Base-by-base conservation (phyloP, 1,284 basidiomycete species). In the Fomitopsis betulina region DNA sequence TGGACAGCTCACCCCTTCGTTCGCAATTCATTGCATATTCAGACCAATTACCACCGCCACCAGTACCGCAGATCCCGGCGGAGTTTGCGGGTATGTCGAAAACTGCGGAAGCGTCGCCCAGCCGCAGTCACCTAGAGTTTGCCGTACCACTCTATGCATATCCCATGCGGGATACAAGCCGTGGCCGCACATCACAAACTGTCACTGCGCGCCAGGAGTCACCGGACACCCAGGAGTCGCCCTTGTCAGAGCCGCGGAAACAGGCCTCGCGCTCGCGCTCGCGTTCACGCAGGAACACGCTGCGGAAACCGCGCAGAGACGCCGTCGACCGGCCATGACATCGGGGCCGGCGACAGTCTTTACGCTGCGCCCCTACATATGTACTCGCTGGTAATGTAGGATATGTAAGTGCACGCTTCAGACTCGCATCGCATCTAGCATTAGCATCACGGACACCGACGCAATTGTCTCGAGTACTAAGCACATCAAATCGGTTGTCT, bases 301-400 rank as follows among this genome's bases (percentile, higher is more conserved):
- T 55, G 40, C 53, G 40, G 17, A 55, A 55, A 45, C 42, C 53
- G 49, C 49, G 49, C 30, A 33, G 23, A 19, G 49, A 51, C 32
- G 21, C 35, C 13, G 49, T 51, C 13, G 49, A 51, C 10, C 49
- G 32, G n/a, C 33, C 49, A 8, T 51, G 49, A 51, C n/a, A 5
- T 19, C 4, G 35, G 35, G 35, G 35, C 35, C 8, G 35, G 35
- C 13, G 13, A 2, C 13, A 12, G 35, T 15, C 35, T 9, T 3
- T 37, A 3, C 8, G 35, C 35, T 43, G 40, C 40, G 23, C 19
- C 23, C n/a, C 23, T 19, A 17, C n/a, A 9, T 43, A 21, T 43
- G 23, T 30, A n/a, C 19, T 51, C 19, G 30, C 32, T 35, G 2
- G 47, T 15, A 23, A 8, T 50, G 47, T 50, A 50, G 27, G 5